Evolutionary conservation across 2,329 filamentous ascomycete genomes (phyloP), one percentile per base, ranked within the genome.

Genomic region (Stenocarpella maydis): DNA sequence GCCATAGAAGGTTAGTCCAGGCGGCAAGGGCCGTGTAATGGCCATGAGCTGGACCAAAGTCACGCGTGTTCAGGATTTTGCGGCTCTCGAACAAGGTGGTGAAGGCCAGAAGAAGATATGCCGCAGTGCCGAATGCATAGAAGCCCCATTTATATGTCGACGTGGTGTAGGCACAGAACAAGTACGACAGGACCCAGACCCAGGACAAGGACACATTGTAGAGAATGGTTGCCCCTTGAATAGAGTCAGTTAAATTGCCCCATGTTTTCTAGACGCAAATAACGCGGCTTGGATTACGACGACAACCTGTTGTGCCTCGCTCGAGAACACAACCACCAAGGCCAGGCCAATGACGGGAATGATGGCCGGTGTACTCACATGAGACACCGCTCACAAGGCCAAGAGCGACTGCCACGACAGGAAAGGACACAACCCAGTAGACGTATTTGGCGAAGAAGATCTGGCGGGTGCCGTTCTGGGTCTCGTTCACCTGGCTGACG

Each of bases 131-230:
- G 68, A 87, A 86, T 71, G 78, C 82, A 74, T 79, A 88, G 80
- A 87, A 88, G 7, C 86, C 87, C 86, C 86, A 88, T 77, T 87
- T 87, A 78, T 88, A 88, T 73, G 78, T 80, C 58, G 81, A 82
- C 8, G 74, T 69, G 4, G 84, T 86, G 77, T 82, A 84, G 65
- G 86, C 84, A 26, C 79, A 80, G 65, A 82, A 79, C 37, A 88
- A 81, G 74, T 87, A 87, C 26, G 79, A 78, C 73, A 87, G 73
- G 71, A 87, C 74, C 84, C 86, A 88, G 74, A 80, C 79, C 85
- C 85, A 86, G 15, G 82, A 74, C 28, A 87, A 77, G 72, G 80
- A 77, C 71, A 88, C 76, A 68, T 87, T 83, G 75, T 81, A 86
- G 69, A 84, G 47, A 69, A 88, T 87, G 31, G 84, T 87, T 24